Evolutionary conservation across 805 yeast genomes (phyloP).

Genomic region (Hanseniaspora thailandica): DNA sequence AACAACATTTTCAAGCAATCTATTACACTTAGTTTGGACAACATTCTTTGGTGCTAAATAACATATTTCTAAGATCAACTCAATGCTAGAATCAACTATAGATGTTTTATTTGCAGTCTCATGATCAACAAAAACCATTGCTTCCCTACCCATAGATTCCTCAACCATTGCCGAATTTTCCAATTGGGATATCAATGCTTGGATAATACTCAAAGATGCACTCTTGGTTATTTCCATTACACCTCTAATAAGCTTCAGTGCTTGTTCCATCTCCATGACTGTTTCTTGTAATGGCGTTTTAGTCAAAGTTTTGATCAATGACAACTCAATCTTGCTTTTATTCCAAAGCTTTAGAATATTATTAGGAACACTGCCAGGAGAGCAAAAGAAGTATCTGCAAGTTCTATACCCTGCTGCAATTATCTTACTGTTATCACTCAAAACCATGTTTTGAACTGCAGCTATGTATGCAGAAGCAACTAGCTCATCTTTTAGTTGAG

Average conservation of each 20-base stretch:
- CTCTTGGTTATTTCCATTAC: constrained; percentile 48
- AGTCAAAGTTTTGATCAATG: constrained; percentile 52
- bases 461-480: constrained; percentile 45
- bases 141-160: neutral
- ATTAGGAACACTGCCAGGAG: constrained; percentile 21
- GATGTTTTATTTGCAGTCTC: neutral
- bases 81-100: constrained; percentile 35
- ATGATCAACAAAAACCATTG: neutral
- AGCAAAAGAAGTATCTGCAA: constrained; percentile 51
- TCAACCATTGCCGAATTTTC: constrained; percentile 35
- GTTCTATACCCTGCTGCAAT: constrained; percentile 68
- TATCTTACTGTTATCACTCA: constrained; percentile 47
- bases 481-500: constrained; percentile 53
- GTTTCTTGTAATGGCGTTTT: constrained; percentile 34
- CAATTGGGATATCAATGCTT: constrained; percentile 52
- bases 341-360: constrained; percentile 46
- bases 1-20: constrained; percentile 29
- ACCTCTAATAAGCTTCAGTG: constrained; percentile 55
- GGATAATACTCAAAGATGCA: constrained; percentile 53
- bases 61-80: constrained; percentile 45
- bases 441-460: constrained; percentile 48
- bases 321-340: constrained; percentile 46
- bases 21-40: constrained; percentile 37
- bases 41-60: constrained; percentile 36
- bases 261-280: constrained; percentile 61